Evolutionary conservation across 306 rosid genomes (phyloP).

Genomic region (Astragalus membranaceus): DNA sequence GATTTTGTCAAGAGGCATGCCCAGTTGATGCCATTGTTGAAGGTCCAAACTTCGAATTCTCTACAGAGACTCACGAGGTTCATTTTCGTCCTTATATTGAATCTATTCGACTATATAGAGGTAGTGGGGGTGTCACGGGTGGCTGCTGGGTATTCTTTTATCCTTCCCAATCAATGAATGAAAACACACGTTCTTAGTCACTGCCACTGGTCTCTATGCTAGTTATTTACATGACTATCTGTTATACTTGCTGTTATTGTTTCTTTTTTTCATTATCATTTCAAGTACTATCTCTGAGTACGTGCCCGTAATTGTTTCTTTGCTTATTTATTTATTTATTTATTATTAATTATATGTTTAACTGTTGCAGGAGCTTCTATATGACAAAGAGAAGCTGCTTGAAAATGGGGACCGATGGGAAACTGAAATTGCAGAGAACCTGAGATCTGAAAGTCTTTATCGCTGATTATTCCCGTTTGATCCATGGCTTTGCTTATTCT

Average conservation of each 20-base stretch:
- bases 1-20: slow-evolving; percentile 99
- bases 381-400: slow-evolving; percentile 97
- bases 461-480: slow-evolving; percentile 45
- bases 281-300: background rate
- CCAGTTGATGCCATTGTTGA: slow-evolving; percentile 99
- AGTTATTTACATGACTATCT: background rate
- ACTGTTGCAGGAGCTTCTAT: slow-evolving; percentile 79
- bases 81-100: background rate
- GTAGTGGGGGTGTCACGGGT: too few relatives aligned
- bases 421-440: slow-evolving; percentile 95
- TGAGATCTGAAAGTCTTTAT: slow-evolving; percentile 93
- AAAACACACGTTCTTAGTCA: too few relatives aligned
- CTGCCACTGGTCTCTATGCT: too few relatives aligned
- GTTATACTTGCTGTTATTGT: background rate
- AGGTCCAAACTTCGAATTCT: slow-evolving; percentile 95
- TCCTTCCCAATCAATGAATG: too few relatives aligned
- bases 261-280: background rate
- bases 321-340: background rate
- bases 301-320: background rate
- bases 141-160: too few relatives aligned
- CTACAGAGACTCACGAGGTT: slow-evolving; percentile 99
- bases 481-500: slow-evolving; percentile 9
- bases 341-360: background rate
- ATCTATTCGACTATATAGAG: too few relatives aligned
- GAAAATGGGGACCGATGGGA: slow-evolving; percentile 99